Base-by-base conservation (phyloP, 495 filamentous ascomycete species). In the Symbiotaphrina buchneri region DNA sequence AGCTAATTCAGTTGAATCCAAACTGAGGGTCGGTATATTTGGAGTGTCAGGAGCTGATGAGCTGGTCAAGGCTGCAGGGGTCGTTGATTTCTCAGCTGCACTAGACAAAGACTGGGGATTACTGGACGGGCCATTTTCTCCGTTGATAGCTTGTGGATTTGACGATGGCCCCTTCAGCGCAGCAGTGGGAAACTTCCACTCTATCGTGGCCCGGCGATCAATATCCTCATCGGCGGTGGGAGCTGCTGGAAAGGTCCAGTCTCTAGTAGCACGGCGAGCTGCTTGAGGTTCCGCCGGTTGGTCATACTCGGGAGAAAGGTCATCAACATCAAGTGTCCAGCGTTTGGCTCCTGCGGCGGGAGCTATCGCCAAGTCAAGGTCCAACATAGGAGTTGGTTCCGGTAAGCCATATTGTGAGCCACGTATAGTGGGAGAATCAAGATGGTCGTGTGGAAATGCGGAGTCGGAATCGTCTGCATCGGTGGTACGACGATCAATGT, bases 121-220 rank as follows among this genome's bases (percentile, higher is more conserved):
- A n/a, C n/a, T n/a, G n/a, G n/a, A n/a, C n/a, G n/a, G n/a, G n/a
- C n/a, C n/a, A n/a, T n/a, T n/a, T n/a, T n/a, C n/a, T n/a, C n/a
- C n/a, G n/a, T n/a, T n/a, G n/a, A n/a, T n/a, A n/a, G n/a, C n/a
- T n/a, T n/a, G n/a, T n/a, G n/a, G n/a, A n/a, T n/a, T n/a, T n/a
- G n/a, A n/a, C n/a, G n/a, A n/a, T n/a, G n/a, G n/a, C n/a, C n/a
- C n/a, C n/a, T n/a, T n/a, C n/a, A n/a, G n/a, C n/a, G n/a, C n/a
- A n/a, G n/a, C n/a, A n/a, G n/a, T n/a, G 3, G 68, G 66, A 43
- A 71, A 72, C 22, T 59, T 68, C 68, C 68, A 72, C 25, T 74
- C 68, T 27, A 64, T 57, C 0, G 65, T 65, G 5, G 58, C 50
- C 15, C 64, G 52, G 21, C 48, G 41, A 3, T 51, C 40, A 36